These are phyloP conservation scores for Leucoagaricus sp. DNA, from an alignment of 1,284 basidiomycete genomes.

Conservation along the genomic window DNA sequence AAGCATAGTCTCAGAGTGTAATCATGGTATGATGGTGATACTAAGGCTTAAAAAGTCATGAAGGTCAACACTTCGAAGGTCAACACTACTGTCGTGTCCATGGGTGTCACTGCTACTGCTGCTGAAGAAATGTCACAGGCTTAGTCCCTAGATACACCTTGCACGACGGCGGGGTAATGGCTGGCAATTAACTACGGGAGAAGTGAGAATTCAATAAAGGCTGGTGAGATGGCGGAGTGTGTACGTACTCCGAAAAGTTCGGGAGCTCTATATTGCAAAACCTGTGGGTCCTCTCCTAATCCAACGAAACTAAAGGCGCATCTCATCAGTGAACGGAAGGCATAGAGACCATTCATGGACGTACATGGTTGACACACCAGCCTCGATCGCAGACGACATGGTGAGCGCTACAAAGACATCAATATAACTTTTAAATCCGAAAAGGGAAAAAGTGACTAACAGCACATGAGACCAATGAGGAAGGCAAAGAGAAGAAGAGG, in stretches of 20 bases:
- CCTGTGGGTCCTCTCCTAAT: slow-evolving; percentile 78
- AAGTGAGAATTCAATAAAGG: slow-evolving; percentile 6
- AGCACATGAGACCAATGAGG: slow-evolving; percentile 74
- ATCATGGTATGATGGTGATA: too few relatives aligned
- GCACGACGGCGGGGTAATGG: slow-evolving; percentile 60
- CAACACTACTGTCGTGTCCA: too few relatives aligned
- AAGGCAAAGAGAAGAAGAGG: slow-evolving; percentile 81
- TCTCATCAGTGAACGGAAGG: not conserved
- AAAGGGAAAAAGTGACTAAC: slow-evolving; percentile 41
- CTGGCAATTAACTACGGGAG: slow-evolving; percentile 54
- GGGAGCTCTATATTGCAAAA: slow-evolving; percentile 74
- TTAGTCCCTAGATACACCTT: slow-evolving; percentile 42
- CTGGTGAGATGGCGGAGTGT: not conserved
- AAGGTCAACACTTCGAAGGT: too few relatives aligned
- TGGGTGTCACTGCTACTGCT: too few relatives aligned
- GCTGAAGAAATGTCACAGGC: not conserved
- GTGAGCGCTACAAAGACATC: slow-evolving; percentile 55
- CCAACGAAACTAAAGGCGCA: slow-evolving; percentile 67
- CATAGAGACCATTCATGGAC: slow-evolving; percentile 20
- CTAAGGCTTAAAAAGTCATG: too few relatives aligned
- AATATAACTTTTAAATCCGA: slow-evolving; percentile 9
- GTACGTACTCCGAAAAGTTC: slow-evolving; percentile 62
- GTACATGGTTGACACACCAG: slow-evolving; percentile 83
- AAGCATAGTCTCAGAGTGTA: too few relatives aligned
- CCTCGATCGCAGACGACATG: slow-evolving; percentile 70